Evolutionary conservation across 2,329 filamentous ascomycete species (phyloP), one percentile per base, ranked within the genome.

Genomic region (Bipolaris sorokiniana): DNA sequence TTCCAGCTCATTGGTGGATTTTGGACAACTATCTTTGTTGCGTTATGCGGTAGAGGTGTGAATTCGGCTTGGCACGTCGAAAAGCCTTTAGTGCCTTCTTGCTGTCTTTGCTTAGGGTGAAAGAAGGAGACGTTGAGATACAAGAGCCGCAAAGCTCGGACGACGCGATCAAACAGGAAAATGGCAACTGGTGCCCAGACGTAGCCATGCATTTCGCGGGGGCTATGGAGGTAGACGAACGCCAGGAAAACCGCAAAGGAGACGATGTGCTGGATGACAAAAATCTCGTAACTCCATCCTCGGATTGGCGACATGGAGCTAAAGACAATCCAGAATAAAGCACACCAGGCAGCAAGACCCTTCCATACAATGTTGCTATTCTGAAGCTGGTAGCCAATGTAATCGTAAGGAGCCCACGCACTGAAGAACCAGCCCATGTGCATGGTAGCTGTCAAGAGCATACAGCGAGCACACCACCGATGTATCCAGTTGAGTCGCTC

Each of bases 401-500:
- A 85, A 52, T 85, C 82, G 54, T 84, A 84, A 10, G 78, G 78
- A 23, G 82, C 81, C 86, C 88, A 66, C 9, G 60, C 56, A 50
- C 63, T 63, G 76, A 86, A 87, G 71, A 90, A 91, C 71, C 89
- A 85, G 64, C 85, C 89, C 58, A 89, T 88, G 65, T 91, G 89
- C 3, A 90, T 81, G 1, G 87, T 87, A 1, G 85, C 85, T 0
- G 86, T 90, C 15, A 90, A 77, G 34, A 91, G 83, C 77, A 91
- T 84, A 53, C 86, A 88, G 56, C 89, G 83, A 3, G 86, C 87
- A 9, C 88, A 84, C 88, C 89, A 91, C 58, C 89, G 83, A 67
- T 91, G 89, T 50, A 90, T 75, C 88, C 88, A 91, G 71, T 90
- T 90, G 56, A 91, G 78, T 7, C 86, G 82, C 75, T 91, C 88